Base-by-base conservation (phyloP, 192 early-diverging fungal genomes). In the Entomortierella lignicola region DNA sequence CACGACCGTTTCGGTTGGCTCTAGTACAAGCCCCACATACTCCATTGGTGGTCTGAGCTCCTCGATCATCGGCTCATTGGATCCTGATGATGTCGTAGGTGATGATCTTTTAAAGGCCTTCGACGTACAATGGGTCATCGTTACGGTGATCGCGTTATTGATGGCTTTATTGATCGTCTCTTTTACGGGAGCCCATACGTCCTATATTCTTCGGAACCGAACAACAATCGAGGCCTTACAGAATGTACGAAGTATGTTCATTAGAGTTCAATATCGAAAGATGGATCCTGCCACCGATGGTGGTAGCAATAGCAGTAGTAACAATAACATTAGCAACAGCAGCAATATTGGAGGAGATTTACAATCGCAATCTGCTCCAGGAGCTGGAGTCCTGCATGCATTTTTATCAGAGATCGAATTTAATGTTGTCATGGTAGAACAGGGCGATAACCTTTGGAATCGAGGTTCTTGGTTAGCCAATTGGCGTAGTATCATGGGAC, bases 211-310 rank as follows among this genome's bases (percentile, higher is more conserved):
- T 17, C 66, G 63, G 21, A 89, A 89, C 32, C 80, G 82, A 21
- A 89, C 88, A 8, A 87, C 88, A 5, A 86, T 89, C 44, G 88
- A 89, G 44, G 67, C 79, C 4, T 30, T 79, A 17, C 75, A 79
- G 11, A 57, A 61, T 50, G 12, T 66, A 10, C 44, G 75, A 13
- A 70, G 48, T 43, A 70, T 57, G 4, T 79, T 64, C 37, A 37
- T 79, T 25, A 62, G 75, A 26, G 75, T 64, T 25, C 82, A 54
- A 58, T 84, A 80, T 61, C 57, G 23, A 43, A 66, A 66, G 39
- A 82, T 47, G 59, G 47, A 60, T 51, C 20, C 50, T 41, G 39
- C 55, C 18, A 8, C 48, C 3, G 50, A 61, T 10, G 42, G 2
- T 21, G n/a, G n/a, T n/a, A n/a, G n/a, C n/a, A n/a, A n/a, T n/a